Conservation (phyloP, 1,139 yeast species). For the Arxiozyma heterogenica region DNA sequence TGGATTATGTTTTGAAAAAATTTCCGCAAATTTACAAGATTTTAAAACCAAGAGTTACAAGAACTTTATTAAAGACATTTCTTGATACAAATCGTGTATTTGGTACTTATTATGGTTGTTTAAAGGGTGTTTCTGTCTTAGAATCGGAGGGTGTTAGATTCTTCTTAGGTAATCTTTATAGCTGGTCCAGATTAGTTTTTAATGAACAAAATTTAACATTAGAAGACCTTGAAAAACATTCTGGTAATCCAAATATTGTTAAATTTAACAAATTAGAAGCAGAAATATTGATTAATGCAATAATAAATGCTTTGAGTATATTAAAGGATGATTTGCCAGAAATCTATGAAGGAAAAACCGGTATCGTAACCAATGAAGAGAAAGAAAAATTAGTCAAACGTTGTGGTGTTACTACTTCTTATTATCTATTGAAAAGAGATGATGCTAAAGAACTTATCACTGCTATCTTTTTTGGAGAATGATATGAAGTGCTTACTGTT, state of each 20-base stretch:
- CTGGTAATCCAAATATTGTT: constrained; percentile 12
- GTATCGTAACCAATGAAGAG: constrained; percentile 36
- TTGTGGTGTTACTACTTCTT: constrained; percentile 53
- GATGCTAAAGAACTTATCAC: constrained; percentile 51
- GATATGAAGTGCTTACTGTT: constrained; percentile 5
- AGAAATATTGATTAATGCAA: constrained; percentile 38
- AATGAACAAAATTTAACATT: constrained; percentile 26
- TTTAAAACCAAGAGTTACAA: constrained; percentile 84
- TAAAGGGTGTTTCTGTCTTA: constrained; percentile 71
- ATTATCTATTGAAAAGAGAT: constrained; percentile 39
- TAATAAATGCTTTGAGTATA: constrained; percentile 44
- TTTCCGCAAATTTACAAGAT: constrained; percentile 87
- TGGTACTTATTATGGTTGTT: constrained; percentile 89
- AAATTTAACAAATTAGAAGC: constrained; percentile 36
- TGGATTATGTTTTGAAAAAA: constrained; percentile 64
- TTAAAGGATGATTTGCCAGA: constrained; percentile 30
- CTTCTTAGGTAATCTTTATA: constrained; percentile 71
- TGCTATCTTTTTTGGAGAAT: constrained; percentile 75
- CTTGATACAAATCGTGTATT: constrained; percentile 66
- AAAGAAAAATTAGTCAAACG: constrained; percentile 43
- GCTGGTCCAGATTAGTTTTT: constrained; percentile 61
- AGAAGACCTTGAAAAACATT: constrained; percentile 11
- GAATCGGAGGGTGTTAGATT: constrained; percentile 87
- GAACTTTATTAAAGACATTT: constrained; percentile 85
- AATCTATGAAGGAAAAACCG: constrained; percentile 33